Evolutionary conservation across 2,329 filamentous ascomycete species (phyloP).

Genomic region (Volutella citrinella): DNA sequence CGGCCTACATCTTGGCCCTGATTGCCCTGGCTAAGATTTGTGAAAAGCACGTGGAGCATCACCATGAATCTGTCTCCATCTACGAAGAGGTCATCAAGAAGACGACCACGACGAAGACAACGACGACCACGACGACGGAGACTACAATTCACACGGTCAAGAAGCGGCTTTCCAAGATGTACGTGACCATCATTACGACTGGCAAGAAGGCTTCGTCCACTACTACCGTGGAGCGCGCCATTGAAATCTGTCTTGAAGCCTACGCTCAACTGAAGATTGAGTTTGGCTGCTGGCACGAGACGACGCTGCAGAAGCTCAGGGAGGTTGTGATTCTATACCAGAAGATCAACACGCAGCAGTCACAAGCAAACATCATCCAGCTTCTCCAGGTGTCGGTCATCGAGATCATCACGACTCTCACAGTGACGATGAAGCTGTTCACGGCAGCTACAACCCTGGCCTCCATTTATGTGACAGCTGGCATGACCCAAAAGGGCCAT

Average conservation of each 20-base stretch:
- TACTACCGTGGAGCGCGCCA: constrained; percentile 34
- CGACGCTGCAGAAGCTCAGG: constrained; percentile 40
- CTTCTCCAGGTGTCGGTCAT: constrained; percentile 39
- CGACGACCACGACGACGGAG: constrained; percentile 22
- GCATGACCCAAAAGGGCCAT: constrained; percentile 36
- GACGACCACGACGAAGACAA: constrained; percentile 32
- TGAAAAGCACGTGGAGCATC: constrained; percentile 39
- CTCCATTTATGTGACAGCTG: constrained; percentile 41
- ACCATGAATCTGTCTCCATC: constrained; percentile 41
- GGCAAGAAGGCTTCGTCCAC: constrained; percentile 21
- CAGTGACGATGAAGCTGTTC: constrained; percentile 43
- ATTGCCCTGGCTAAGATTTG: constrained; percentile 43
- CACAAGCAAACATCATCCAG: constrained; percentile 33
- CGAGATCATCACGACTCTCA: constrained; percentile 36
- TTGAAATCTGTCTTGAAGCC: constrained; percentile 34
- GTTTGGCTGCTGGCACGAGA: constrained; percentile 43
- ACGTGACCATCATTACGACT: constrained; percentile 36
- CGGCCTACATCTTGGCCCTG: constrained; percentile 29
- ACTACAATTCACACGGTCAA: constrained; percentile 43
- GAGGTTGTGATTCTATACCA: constrained; percentile 42
- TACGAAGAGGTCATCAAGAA: constrained; percentile 45
- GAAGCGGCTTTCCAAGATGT: constrained; percentile 47
- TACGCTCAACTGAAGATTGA: constrained; percentile 41
- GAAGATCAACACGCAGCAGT: constrained; percentile 35
- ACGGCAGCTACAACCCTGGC: constrained; percentile 45